Evolutionary conservation across 495 filamentous ascomycete genomes (phyloP).

Genomic region (Tuber magnatum): DNA sequence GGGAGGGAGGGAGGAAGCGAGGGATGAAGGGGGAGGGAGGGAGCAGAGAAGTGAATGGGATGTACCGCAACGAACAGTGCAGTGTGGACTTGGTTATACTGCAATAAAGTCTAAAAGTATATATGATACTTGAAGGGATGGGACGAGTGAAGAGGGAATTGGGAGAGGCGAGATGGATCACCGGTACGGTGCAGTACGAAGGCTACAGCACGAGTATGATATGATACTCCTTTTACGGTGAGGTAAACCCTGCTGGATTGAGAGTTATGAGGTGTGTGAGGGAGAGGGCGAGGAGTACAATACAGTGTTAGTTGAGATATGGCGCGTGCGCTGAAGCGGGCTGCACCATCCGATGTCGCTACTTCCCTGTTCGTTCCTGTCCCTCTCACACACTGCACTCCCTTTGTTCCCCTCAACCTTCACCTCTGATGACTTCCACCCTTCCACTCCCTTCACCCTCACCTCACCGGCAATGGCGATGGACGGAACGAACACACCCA

Average conservation of each 20-base stretch:
- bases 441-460: neutral
- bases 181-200: neutral
- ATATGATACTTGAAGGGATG: neutral
- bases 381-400: neutral
- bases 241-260: slow-evolving; percentile 7
- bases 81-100: slow-evolving; percentile 1
- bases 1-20: neutral
- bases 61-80: neutral
- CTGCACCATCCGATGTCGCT: slow-evolving; percentile 33
- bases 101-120: neutral
- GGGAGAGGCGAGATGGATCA: neutral
- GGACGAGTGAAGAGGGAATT: slow-evolving; percentile 5
- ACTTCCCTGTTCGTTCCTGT: slow-evolving; percentile 10
- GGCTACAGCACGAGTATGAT: slow-evolving; percentile 11
- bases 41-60: neutral
- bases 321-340: slow-evolving; percentile 27
- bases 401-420: neutral
- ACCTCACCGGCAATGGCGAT: neutral
- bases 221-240: neutral
- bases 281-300: slow-evolving; percentile 25
- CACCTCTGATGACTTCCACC: neutral
- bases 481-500: neutral
- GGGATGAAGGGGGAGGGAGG: neutral
- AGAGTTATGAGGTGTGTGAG: slow-evolving; percentile 12
- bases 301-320: slow-evolving; percentile 25